Evolutionary conservation across 2,329 filamentous ascomycete genomes (phyloP).

Genomic region (Aspergillus sergii): DNA sequence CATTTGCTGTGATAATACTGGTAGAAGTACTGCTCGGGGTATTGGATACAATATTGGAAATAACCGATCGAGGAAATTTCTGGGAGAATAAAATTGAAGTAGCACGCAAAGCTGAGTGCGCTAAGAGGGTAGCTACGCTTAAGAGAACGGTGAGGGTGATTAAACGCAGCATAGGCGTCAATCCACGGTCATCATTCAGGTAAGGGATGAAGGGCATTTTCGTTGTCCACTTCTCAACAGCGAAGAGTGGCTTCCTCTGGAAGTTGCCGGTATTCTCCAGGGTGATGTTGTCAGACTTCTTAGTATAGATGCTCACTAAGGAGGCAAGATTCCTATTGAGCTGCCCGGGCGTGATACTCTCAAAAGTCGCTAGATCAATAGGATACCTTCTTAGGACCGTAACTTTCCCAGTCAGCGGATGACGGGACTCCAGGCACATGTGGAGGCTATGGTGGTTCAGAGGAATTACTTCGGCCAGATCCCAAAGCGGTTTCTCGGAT

Average conservation of each 20-base stretch:
- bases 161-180: slow-evolving; percentile 32
- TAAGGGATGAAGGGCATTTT: slow-evolving; percentile 28
- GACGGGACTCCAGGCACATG: slow-evolving; percentile 46
- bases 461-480: slow-evolving; percentile 36
- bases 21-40: slow-evolving; percentile 21
- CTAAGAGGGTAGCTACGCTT: slow-evolving; percentile 32
- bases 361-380: slow-evolving; percentile 51
- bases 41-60: slow-evolving; percentile 23
- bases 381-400: slow-evolving; percentile 43
- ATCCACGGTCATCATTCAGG: slow-evolving; percentile 22
- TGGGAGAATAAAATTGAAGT: slow-evolving; percentile 29
- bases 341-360: slow-evolving; percentile 50
- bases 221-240: slow-evolving; percentile 29
- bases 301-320: slow-evolving; percentile 37
- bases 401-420: slow-evolving; percentile 36
- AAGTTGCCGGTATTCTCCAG: slow-evolving; percentile 14
- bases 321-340: slow-evolving; percentile 52
- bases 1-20: slow-evolving; percentile 22
- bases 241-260: slow-evolving; percentile 18
- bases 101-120: slow-evolving; percentile 32
- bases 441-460: slow-evolving; percentile 47
- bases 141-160: slow-evolving; percentile 31
- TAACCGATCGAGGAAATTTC: slow-evolving; percentile 25
- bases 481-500: slow-evolving; percentile 47
- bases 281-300: slow-evolving; percentile 24